Percentiles rank a stretch among this genome's conserved stretches.
These are phyloP conservation scores for Helicostylum pulchrum DNA, from an alignment of 192 early-diverging fungal genomes.

Conservation along the genomic window DNA sequence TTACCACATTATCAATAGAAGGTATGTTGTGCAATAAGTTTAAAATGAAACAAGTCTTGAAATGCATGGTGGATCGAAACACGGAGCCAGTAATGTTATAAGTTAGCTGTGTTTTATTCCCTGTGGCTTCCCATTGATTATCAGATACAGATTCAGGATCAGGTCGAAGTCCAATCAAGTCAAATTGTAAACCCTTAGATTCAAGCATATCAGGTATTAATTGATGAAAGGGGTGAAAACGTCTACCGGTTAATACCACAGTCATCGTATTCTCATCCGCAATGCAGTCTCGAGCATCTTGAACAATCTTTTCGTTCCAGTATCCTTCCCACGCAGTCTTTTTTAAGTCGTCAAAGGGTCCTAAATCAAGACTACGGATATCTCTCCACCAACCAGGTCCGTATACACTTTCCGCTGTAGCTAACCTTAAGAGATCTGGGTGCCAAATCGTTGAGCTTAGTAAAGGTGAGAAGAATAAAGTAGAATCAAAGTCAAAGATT, in stretches of 20 bases:
- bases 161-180: constrained; percentile 31
- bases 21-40: constrained; percentile 19
- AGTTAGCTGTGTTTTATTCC: neutral
- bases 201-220: constrained; percentile 17
- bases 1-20: constrained; percentile 13
- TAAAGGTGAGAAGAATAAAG: constrained; percentile 31
- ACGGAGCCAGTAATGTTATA: constrained; percentile 7
- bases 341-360: constrained; percentile 10
- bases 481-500: constrained; percentile 37
- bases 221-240: constrained; percentile 27
- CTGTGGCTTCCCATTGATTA: neutral
- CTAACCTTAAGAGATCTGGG: neutral
- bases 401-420: constrained; percentile 17
- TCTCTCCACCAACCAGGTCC: constrained; percentile 38
- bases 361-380: constrained; percentile 26
- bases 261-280: constrained; percentile 20
- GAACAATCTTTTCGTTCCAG: constrained; percentile 32
- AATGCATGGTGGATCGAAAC: constrained; percentile 28
- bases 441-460: constrained; percentile 20
- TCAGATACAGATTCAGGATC: constrained; percentile 22
- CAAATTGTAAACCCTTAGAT: constrained; percentile 23
- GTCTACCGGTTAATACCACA: constrained; percentile 30
- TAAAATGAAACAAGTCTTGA: constrained; percentile 30
- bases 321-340: constrained; percentile 29
- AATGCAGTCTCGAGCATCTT: constrained; percentile 18